These are phyloP conservation scores for Aspergillus bombycis DNA, from an alignment of 2,329 filamentous ascomycete genomes.

Conservation along the genomic window DNA sequence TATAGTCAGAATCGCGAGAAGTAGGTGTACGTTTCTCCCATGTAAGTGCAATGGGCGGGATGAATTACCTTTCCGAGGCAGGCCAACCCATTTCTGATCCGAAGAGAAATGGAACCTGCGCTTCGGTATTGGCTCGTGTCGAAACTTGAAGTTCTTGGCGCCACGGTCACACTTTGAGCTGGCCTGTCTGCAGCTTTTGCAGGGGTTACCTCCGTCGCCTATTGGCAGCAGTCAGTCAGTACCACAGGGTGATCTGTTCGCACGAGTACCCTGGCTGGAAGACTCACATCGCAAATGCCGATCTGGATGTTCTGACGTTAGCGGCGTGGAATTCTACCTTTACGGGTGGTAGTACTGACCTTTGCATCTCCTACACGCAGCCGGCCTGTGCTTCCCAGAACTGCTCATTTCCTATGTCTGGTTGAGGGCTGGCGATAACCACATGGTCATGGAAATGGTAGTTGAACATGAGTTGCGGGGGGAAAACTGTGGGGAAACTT, in stretches of 20 bases:
- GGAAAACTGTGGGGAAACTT: background rate
- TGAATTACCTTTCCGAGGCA: background rate
- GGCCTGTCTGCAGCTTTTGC: background rate
- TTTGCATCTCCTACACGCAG: constrained; percentile 1
- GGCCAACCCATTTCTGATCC: constrained; percentile 9
- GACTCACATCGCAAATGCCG: background rate
- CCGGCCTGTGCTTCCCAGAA: background rate
- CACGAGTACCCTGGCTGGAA: background rate
- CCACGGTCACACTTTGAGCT: background rate
- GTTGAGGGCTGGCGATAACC: background rate
- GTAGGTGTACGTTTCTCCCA: background rate
- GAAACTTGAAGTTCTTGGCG: constrained; percentile 5
- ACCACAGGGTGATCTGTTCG: background rate
- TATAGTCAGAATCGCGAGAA: background rate
- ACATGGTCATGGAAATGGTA: background rate
- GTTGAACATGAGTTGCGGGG: background rate
- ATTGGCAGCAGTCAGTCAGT: no score
- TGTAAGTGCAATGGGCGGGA: background rate
- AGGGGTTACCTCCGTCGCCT: background rate
- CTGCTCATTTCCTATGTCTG: background rate
- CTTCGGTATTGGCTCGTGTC: constrained; percentile 2
- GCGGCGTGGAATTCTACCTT: background rate
- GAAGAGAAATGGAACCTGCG: constrained; percentile 10
- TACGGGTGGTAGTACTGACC: background rate
- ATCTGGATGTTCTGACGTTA: background rate